Base-by-base conservation (phyloP, 2,329 filamentous ascomycete genomes). In the Helicocarpus griseus region DNA sequence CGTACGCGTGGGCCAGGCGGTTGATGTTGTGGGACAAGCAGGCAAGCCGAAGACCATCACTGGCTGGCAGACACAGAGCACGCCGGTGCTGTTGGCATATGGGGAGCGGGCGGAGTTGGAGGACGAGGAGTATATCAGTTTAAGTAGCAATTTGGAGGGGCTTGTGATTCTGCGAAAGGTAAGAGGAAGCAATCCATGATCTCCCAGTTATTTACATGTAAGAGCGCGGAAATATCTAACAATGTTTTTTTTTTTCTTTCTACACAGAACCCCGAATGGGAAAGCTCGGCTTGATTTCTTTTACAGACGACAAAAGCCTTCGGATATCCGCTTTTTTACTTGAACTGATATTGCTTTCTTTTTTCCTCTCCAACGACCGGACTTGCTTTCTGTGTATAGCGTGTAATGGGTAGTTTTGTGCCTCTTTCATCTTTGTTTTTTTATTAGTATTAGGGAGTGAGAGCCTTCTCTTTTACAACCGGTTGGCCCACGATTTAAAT, bases 11-110 rank as follows among this genome's bases (percentile, higher is more conserved):
- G 93, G 93, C 69, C 94, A 98, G 73, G 93, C 94, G 14, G 94
- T 98, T 19, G 93, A 98, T 67, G 90, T 98, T 39, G 93, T 98
- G 38, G 94, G 93, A 48, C 93, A 97, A 70, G 93, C 94, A 11
- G 93, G 93, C 67, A 82, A 91, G 56, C 93, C 93, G 60, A 97
- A 98, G 84, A 98, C 93, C 2, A 98, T 98, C 63, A 98, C 93
- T 8, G 93, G 93, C 49, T 98, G 93, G 93, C 93, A 98, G 73
- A 98, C 93, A 58, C 93, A 98, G 77, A 96, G 88, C 74, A 98
- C 93, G n/a, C 93, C 93, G 0, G 93, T 98, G 44, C 76, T 98
- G 53, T 75, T 98, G 61, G 85, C 88, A n/a, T 86, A 95, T 65
- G 93, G 94, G 28, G 93, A 98, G 76, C 80, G 94, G 62, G 93